Base-by-base conservation (phyloP, 306 rosid genomes). In the Aeschynomene evenia region DNA sequence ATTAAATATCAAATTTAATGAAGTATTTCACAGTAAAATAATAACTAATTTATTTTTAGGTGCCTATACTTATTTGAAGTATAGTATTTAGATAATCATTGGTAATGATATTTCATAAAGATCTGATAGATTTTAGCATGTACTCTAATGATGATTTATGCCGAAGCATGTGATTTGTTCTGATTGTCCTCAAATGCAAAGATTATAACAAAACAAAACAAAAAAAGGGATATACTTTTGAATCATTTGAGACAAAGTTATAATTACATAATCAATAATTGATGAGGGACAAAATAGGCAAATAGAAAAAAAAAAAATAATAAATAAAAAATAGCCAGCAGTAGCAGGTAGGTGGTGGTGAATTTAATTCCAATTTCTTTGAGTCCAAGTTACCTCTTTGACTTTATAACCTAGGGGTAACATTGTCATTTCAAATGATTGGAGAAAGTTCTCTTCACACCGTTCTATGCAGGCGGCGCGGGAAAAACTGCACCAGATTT, bases 311-410 rank as follows among this genome's bases (percentile, higher is more conserved):
- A 15, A 16, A 36, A 36, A 12, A 14, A n/a, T n/a, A n/a, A n/a
- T n/a, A 40, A 60, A 12, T 60, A 15, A 16, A 36, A 36, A 12
- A 14, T 6, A 28, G 50, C 16, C 5, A 28, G 31, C 31, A 28
- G 31, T 28, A n/a, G 52, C 42, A 21, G 36, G 66, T 59, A 29
- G 52, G 42, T 60, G 54, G 49, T 3, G 51, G 37, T 45, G 46
- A 55, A 57, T 56, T n/a, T 71, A 31, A 1, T 40, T 58, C 40
- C 20, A 8, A 34, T 19, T 42, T 39, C 76, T 66, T 66, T 12
- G 34, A 26, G 64, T 71, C 60, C 72, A 81, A 81, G 76, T 71
- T 34, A 63, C 55, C 63, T 9, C 16, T 52, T 71, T 71, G 81
- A 81, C 81, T 76, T 76, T 60, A 19, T 12, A 1, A 12, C 0